A percentile compares a stretch with the other conserved stretches of the same genome.
phyloP scores from a whole-genome alignment of 495 filamentous ascomycete genomes.

The Penicillium salamii region DNA sequence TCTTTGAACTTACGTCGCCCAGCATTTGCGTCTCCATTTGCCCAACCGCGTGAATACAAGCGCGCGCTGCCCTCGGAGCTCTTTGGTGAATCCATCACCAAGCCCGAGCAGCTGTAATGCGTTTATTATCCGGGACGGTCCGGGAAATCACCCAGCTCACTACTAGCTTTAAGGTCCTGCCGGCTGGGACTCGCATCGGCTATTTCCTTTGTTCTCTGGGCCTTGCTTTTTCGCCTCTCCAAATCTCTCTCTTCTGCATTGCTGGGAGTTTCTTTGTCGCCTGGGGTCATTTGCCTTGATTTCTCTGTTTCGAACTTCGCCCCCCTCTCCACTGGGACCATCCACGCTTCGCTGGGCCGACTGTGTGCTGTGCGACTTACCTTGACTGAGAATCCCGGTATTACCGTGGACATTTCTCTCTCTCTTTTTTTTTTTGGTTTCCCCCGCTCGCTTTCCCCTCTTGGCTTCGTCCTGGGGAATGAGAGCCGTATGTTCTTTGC shows the following conservation, averaged over 20 bases:
- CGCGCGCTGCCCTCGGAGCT: constrained; percentile 40
- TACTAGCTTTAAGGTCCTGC: constrained; percentile 18
- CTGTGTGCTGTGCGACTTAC: not conserved
- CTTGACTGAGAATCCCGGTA: not conserved
- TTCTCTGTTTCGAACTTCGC: constrained; percentile 3
- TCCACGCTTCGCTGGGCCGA: not conserved
- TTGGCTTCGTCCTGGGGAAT: too few relatives aligned
- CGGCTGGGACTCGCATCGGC: constrained; percentile 18
- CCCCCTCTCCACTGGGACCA: not conserved
- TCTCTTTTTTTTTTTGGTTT: constrained; percentile 8
- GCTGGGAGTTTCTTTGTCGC: constrained; percentile 31
- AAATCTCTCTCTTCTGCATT: constrained; percentile 31
- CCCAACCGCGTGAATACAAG: constrained; percentile 44
- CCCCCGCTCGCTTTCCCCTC: not conserved
- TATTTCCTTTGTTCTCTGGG: constrained; percentile 4
- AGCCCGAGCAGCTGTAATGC: constrained; percentile 21
- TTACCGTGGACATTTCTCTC: not conserved
- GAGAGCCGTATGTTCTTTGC: constrained; percentile 13
- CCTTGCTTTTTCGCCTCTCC: constrained; percentile 2
- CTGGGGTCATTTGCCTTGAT: constrained; percentile 10
- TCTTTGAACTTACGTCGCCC: constrained; percentile 44
- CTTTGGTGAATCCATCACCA: constrained; percentile 28
- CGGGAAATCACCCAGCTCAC: not conserved
- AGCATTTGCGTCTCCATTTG: constrained; percentile 41
- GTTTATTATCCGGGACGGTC: constrained; percentile 11